Evolutionary conservation across 2,329 filamentous ascomycete genomes (phyloP).

Genomic region (Emmonsiellopsis sp.): DNA sequence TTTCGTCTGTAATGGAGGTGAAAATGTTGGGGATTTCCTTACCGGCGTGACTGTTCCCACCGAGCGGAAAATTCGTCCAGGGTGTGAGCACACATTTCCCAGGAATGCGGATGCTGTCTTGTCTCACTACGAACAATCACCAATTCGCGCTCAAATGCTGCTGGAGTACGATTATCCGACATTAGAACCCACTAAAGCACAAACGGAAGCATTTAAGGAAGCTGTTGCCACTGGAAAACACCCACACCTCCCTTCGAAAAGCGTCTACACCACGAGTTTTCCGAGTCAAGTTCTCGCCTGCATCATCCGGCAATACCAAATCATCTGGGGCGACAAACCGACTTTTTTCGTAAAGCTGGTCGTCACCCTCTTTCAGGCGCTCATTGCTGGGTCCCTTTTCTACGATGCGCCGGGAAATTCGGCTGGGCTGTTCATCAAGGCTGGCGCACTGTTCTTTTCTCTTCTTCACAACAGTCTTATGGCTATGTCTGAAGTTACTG

Average conservation of each 20-base stretch:
- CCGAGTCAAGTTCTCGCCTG: constrained; percentile 50
- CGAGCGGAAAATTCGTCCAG: constrained; percentile 41
- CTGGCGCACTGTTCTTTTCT: constrained; percentile 53
- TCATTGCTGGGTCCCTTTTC: constrained; percentile 67
- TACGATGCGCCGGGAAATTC: constrained; percentile 51
- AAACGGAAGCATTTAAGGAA: constrained; percentile 17
- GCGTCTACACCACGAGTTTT: constrained; percentile 65
- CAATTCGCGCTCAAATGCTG: too few relatives aligned
- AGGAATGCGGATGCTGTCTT: constrained; percentile 16
- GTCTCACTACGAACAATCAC: too few relatives aligned
- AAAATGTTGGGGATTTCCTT: constrained; percentile 64
- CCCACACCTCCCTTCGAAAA: constrained; percentile 45
- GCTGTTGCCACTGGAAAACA: constrained; percentile 50
- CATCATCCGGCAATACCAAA: constrained; percentile 62
- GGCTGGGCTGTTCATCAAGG: constrained; percentile 48
- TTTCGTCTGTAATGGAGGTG: constrained; percentile 45
- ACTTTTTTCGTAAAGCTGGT: constrained; percentile 65
- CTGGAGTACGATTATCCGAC: too few relatives aligned
- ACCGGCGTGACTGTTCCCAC: constrained; percentile 58
- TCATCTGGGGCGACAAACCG: constrained; percentile 60
- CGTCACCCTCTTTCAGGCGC: constrained; percentile 58
- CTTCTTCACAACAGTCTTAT: constrained; percentile 55
- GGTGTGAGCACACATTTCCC: constrained; percentile 53
- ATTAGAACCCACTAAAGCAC: too few relatives aligned
- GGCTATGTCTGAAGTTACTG: constrained; percentile 64